These are phyloP conservation scores for Casaregolazyma lundiana DNA, from an alignment of 1,139 yeast species.

Conservation along the genomic window DNA sequence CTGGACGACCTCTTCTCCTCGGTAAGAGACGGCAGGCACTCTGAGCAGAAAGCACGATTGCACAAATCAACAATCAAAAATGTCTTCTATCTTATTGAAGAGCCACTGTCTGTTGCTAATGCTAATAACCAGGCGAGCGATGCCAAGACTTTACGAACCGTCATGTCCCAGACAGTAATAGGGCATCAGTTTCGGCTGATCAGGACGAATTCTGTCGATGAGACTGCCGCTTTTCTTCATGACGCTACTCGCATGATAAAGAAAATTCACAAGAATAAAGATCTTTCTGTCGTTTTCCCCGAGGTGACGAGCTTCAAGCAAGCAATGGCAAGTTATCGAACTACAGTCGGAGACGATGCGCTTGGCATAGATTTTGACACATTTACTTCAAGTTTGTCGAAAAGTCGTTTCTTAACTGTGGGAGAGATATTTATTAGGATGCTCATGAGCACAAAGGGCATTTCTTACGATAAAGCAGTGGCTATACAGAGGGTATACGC, in stretches of 20 bases:
- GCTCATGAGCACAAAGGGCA: slow-evolving; percentile 75
- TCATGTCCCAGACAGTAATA: slow-evolving; percentile 68
- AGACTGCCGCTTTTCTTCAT: slow-evolving; percentile 62
- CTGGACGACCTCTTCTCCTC: slow-evolving; percentile 80
- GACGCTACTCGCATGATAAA: slow-evolving; percentile 51
- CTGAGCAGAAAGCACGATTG: slow-evolving; percentile 77
- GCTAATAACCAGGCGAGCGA: slow-evolving; percentile 28
- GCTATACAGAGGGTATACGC: slow-evolving; percentile 62
- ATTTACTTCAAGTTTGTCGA: slow-evolving; percentile 68
- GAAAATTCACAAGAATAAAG: slow-evolving; percentile 20
- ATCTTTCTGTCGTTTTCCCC: slow-evolving; percentile 40
- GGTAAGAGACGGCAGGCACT: slow-evolving; percentile 77
- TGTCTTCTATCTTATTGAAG: slow-evolving; percentile 81
- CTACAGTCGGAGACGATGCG: slow-evolving; percentile 28
- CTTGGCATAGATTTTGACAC: slow-evolving; percentile 62
- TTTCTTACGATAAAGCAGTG: slow-evolving; percentile 79
- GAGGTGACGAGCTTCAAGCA: slow-evolving; percentile 40
- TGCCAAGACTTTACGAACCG: slow-evolving; percentile 63
- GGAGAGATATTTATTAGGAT: slow-evolving; percentile 70
- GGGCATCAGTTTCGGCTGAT: slow-evolving; percentile 63
- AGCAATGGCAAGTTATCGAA: slow-evolving; percentile 15
- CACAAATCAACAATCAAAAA: slow-evolving; percentile 62
- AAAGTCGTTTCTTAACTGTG: slow-evolving; percentile 65
- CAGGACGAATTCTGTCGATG: slow-evolving; percentile 67
- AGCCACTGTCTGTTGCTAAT: slow-evolving; percentile 41